Evolutionary conservation across 2,329 filamentous ascomycete genomes (phyloP).

Genomic region (Scedosporium apiospermum): DNA sequence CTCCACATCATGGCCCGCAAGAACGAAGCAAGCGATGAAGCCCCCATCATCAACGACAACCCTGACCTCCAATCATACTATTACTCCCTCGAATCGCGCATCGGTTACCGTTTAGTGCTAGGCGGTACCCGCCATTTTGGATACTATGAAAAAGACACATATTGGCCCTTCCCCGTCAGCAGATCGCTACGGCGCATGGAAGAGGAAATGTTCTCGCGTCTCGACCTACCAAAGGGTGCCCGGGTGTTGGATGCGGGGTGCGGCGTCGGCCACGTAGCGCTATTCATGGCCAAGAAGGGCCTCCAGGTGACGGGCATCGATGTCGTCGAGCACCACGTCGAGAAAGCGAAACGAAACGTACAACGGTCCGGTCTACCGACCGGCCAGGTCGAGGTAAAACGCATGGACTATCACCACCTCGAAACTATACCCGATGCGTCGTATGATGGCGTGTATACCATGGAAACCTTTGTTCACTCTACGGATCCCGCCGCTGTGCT

Average conservation of each 20-base stretch:
- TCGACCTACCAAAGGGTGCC: slow-evolving; percentile 27
- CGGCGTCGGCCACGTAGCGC: slow-evolving; percentile 38
- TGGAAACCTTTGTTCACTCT: slow-evolving; percentile 47
- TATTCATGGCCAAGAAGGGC: slow-evolving; percentile 32
- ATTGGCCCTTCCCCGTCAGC: slow-evolving; percentile 37
- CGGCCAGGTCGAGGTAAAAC: neutral
- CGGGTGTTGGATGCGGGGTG: slow-evolving; percentile 43
- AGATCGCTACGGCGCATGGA: slow-evolving; percentile 37
- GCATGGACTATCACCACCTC: slow-evolving; percentile 35
- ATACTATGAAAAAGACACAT: slow-evolving; percentile 33
- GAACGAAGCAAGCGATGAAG: neutral
- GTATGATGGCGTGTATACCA: slow-evolving; percentile 44
- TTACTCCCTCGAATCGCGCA: slow-evolving; percentile 31
- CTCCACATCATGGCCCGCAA: neutral
- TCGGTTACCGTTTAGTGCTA: slow-evolving; percentile 31
- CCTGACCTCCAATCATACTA: slow-evolving; percentile 34
- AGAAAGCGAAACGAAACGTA: slow-evolving; percentile 32
- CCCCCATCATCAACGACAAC: slow-evolving; percentile 26
- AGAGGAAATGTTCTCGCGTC: slow-evolving; percentile 29
- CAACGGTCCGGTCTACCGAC: slow-evolving; percentile 5
- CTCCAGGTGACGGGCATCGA: slow-evolving; percentile 37
- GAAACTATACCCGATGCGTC: slow-evolving; percentile 24
- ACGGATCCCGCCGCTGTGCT: slow-evolving; percentile 24
- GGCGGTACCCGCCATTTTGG: slow-evolving; percentile 41
- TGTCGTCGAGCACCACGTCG: slow-evolving; percentile 36